Base-by-base conservation (phyloP, 306 rosid genomes). In the Trifolium dubium region DNA sequence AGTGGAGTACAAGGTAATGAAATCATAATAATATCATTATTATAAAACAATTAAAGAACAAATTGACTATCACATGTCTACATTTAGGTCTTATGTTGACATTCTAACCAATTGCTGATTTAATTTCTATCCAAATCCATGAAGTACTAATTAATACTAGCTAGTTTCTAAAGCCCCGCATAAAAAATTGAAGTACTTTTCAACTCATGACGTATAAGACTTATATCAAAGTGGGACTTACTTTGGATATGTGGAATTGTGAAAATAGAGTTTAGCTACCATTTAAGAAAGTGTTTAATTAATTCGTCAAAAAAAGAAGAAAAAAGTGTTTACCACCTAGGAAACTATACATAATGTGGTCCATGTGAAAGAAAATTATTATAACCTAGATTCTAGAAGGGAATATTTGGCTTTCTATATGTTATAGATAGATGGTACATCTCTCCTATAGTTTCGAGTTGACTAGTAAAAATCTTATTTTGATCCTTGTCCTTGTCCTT, bases 391-490 rank as follows among this genome's bases (percentile, higher is more conserved):
- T 28, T 71, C 44, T 71, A 62, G 77, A 73, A 59, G 50, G 14
- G 51, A 31, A 28, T 13, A 0, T 64, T 3, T 73, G 29, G 10
- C 65, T 53, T 19, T 75, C 43, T 43, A 44, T 31, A 64, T 75
- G 70, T 70, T 71, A 62, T 62, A 51, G 35, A 62, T 62, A 51
- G 35, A 31, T 28, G 3, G 46, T 67, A 47, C 70, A 71, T 37
- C 66, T 81, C n/a, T 47, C n/a, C 19, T 64, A 9, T 40, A 39
- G 2, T 69, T 69, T 80, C n/a, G n/a, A n/a, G n/a, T n/a, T 53
- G 71, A 80, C 83, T 15, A 6, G 10, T 49, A 5, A 74, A 63
- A 70, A 46, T 71, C 74, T 70, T 54, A 32, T 18, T 28, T 6
- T 5, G 19, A 19, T 47, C 1, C 62, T 61, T 56, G 68, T 47